Base-by-base conservation (phyloP, 176 grass and related monocot species). In the Avena sativa region DNA sequence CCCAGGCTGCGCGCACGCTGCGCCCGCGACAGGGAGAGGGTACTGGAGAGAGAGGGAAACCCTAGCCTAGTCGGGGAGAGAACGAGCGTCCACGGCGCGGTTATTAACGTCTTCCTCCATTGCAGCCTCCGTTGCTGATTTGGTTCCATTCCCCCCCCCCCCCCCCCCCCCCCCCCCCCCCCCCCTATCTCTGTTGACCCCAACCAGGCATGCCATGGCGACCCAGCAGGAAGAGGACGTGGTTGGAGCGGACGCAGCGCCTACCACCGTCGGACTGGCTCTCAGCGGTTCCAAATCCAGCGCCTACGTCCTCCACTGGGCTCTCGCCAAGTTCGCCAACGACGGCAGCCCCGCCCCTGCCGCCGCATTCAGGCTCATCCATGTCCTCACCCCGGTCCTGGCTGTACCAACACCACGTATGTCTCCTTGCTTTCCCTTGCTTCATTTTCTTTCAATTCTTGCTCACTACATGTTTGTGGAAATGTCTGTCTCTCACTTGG, bases 331-430 rank as follows among this genome's bases (percentile, higher is more conserved):
- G 21, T 80, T 86, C 12, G 6, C 63, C 17, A 57, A 86, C 12
- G 23, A 32, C 8, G 58, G 21, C 58, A 21, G 9, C 2, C 8
- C 58, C 8, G 8, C 58, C 8, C 8, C 58, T 3, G 8, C 58
- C 8, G 12, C 68, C 51, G 44, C 6, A 10, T 79, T 86, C 66
- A 59, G 19, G n/a, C 63, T 86, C 58, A 65, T 86, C 21, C 74
- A 80, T 48, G 50, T 86, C 66, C 84, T 76, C 4, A 23, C 64
- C 16, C 78, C 55, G 20, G 51, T 79, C 66, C 40, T 51, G 15
- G 8, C 38, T 8, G 75, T 86, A 6, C 84, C 84, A 14, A 86
- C 84, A 71, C 75, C 84, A 69, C 9, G 75, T 86, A 58, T 6
- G 25, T 19, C 38, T 47, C 43, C 34, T 36, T 65, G 57, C 57